phyloP scores from a whole-genome alignment of 225 moss, liverwort and hornwort species.

The Polytrichum formosum region DNA sequence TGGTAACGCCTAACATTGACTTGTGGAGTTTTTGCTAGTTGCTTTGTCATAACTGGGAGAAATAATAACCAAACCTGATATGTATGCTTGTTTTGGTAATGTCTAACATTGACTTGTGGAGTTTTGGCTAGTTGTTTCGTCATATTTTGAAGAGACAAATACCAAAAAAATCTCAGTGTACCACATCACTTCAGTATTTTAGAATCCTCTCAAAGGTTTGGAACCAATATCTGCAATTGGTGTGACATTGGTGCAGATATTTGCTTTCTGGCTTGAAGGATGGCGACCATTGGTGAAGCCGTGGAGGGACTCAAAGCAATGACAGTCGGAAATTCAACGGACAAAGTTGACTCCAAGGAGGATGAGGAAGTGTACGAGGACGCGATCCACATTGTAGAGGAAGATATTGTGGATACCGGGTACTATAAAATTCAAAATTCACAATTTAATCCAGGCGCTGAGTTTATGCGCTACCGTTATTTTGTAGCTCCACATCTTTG shows the following conservation, averaged over 20 bases:
- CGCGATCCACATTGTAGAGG: slow-evolving; percentile 6
- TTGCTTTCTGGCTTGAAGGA: neutral
- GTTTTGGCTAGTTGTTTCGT: too few relatives aligned
- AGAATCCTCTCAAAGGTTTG: too few relatives aligned
- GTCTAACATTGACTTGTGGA: too few relatives aligned
- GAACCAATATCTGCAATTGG: too few relatives aligned
- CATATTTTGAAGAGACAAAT: too few relatives aligned
- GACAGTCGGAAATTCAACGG: neutral
- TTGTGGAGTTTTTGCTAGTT: too few relatives aligned
- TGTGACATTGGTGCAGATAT: neutral
- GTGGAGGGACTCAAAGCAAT: neutral
- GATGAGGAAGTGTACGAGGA: slow-evolving; percentile 16
- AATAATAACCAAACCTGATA: too few relatives aligned
- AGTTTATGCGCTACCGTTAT: neutral
- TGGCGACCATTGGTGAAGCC: neutral
- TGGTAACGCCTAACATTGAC: too few relatives aligned
- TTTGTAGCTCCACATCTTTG: neutral
- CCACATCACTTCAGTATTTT: too few relatives aligned
- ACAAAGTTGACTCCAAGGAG: slow-evolving; percentile 1
- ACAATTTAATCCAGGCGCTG: neutral
- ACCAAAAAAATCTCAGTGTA: too few relatives aligned
- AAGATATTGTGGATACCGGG: slow-evolving; percentile 19
- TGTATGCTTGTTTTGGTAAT: too few relatives aligned
- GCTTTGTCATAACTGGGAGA: too few relatives aligned
- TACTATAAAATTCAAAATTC: neutral